These are phyloP conservation scores for Blepharisma japonicum DNA, from an alignment of 73 alveolate genomes.

Conservation along the genomic window DNA sequence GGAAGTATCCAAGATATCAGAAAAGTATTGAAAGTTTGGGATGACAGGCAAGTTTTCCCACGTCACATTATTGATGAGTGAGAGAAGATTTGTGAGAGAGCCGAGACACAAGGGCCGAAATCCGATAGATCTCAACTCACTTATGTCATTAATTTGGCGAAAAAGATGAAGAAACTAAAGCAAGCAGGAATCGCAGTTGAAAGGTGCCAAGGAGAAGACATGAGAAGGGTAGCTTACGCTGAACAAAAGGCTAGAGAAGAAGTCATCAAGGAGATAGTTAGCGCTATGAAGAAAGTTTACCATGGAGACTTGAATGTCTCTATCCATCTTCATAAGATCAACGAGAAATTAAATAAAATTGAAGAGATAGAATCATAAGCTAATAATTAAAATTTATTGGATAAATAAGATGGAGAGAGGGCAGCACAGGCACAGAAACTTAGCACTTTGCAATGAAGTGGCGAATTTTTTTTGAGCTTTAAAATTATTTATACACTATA, in stretches of 20 bases:
- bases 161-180: background rate
- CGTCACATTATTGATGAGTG: constrained; percentile 7
- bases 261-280: constrained; percentile 2
- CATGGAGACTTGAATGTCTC: constrained; percentile 16
- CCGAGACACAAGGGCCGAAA: background rate
- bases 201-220: background rate
- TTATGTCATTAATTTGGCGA: constrained; percentile 1
- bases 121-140: background rate
- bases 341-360: background rate
- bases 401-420: no score
- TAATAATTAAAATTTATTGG: no score
- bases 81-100: constrained; percentile 18
- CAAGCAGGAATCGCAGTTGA: background rate
- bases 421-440: no score
- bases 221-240: background rate
- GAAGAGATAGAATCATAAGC: no score
- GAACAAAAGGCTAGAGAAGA: constrained; percentile 27
- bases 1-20: background rate
- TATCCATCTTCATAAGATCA: background rate
- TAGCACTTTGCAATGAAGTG: no score
- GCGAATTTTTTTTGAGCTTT: no score
- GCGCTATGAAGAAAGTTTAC: constrained; percentile 15
- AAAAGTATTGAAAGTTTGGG: constrained; percentile 10
- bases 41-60: constrained; percentile 15
- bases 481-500: no score